Conservation (phyloP, 176 grass and related monocot genomes). For the Bonia amplexicaulis region DNA sequence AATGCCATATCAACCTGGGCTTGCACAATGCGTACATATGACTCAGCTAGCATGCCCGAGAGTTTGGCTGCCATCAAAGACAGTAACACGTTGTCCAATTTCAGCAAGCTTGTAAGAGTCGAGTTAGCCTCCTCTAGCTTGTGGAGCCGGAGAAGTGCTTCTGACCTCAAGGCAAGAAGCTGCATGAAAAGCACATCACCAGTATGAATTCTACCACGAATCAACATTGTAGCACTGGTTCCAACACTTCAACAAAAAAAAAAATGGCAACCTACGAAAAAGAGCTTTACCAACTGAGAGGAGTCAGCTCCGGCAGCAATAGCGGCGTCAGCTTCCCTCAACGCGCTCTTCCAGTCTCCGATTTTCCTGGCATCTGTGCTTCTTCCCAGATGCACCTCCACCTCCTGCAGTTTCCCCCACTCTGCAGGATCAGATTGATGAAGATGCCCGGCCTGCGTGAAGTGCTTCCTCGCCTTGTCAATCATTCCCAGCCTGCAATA, state of each 20-base stretch:
- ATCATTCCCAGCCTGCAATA: conserved; percentile 64
- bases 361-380: conserved; percentile 68
- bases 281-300: conserved; percentile 56
- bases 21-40: conserved; percentile 71
- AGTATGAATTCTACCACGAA: conserved; percentile 23
- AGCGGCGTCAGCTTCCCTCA: conserved; percentile 92
- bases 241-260: not conserved
- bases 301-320: conserved; percentile 72
- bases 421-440: conserved; percentile 55
- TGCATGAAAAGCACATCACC: not conserved
- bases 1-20: conserved; percentile 90
- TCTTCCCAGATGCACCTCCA: conserved; percentile 64
- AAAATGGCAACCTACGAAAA: not conserved
- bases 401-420: conserved; percentile 67
- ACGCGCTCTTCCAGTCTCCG: conserved; percentile 72
- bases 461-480: conserved; percentile 61
- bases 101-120: conserved; percentile 46
- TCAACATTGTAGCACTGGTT: conserved; percentile 1
- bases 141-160: conserved; percentile 81
- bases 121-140: conserved; percentile 77
- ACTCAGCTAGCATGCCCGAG: conserved; percentile 64
- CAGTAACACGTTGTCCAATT: conserved; percentile 50
- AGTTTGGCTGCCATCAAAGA: conserved; percentile 36
- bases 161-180: conserved; percentile 80
- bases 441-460: conserved; percentile 49